phyloP scores from a whole-genome alignment of 1,284 basidiomycete species.

The Austropuccinia psidii region DNA sequence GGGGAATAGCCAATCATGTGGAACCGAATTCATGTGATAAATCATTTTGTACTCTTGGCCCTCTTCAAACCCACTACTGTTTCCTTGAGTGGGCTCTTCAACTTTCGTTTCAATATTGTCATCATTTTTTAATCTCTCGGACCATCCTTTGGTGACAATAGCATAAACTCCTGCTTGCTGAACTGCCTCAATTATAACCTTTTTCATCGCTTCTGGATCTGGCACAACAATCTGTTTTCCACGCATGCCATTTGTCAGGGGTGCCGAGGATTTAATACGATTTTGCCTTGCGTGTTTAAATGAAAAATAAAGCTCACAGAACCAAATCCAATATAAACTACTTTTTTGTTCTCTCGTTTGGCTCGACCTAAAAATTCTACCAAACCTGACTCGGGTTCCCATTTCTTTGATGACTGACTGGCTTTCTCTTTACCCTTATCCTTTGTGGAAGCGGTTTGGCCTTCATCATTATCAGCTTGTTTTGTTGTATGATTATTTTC shows the following conservation, averaged over 20 bases:
- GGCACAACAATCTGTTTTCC: constrained; percentile 77
- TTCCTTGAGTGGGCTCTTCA: constrained; percentile 38
- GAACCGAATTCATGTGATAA: constrained; percentile 65
- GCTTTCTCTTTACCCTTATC: not conserved
- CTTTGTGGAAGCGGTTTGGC: not conserved
- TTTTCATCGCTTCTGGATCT: constrained; percentile 84
- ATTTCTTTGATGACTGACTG: constrained; percentile 55
- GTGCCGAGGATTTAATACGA: not conserved
- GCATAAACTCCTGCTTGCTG: constrained; percentile 53
- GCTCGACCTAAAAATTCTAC: constrained; percentile 73
- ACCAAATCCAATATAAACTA: constrained; percentile 98
- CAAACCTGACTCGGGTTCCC: constrained; percentile 72
- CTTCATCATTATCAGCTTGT: not conserved
- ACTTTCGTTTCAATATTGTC: constrained; percentile 41
- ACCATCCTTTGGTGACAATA: constrained; percentile 96
- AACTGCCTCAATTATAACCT: constrained; percentile 79
- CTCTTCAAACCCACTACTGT: constrained; percentile 38
- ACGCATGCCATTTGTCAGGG: constrained; percentile 35
- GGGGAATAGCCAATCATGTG: constrained; percentile 94
- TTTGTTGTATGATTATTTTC: not conserved
- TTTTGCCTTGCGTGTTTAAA: too few relatives aligned
- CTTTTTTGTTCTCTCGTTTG: constrained; percentile 66
- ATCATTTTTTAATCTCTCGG: constrained; percentile 61
- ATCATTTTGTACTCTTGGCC: constrained; percentile 40
- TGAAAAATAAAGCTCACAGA: constrained; percentile 50